Conservation (phyloP, 1,139 yeast genomes). For the Diutina pseudorugosa region DNA sequence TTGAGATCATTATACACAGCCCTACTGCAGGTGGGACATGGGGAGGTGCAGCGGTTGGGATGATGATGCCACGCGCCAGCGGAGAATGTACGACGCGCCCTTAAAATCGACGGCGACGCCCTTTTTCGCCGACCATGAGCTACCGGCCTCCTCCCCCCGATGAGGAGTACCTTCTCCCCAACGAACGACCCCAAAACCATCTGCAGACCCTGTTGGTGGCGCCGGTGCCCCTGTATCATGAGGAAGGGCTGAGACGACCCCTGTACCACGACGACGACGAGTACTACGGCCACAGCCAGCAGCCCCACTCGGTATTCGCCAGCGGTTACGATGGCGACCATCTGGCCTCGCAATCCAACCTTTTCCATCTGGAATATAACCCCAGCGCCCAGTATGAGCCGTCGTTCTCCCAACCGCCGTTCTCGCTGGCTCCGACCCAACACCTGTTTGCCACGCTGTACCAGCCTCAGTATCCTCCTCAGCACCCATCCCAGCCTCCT, state of each 20-base stretch:
- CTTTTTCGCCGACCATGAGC: not conserved
- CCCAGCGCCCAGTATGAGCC: not conserved
- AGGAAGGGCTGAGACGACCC: not conserved
- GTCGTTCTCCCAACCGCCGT: not conserved
- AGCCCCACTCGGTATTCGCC: not conserved
- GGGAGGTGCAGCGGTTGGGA: not conserved
- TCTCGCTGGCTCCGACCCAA: not conserved
- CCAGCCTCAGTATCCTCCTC: not conserved
- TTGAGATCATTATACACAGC: not conserved
- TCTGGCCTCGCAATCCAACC: not conserved
- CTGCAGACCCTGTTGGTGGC: not conserved
- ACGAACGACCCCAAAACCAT: not conserved
- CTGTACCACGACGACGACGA: not conserved
- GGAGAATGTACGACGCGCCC: not conserved
- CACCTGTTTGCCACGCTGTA: not conserved
- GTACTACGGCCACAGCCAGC: not conserved
- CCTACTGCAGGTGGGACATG: not conserved
- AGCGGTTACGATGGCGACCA: not conserved
- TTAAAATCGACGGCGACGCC: not conserved
- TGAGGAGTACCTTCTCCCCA: not conserved
- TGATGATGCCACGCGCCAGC: not conserved
- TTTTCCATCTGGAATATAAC: not conserved
- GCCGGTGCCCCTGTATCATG: not conserved
- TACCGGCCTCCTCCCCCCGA: slow-evolving; percentile 3
- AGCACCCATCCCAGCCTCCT: not conserved